Evolutionary conservation across 164 flowering plant genomes (phyloP), one percentile per base, ranked within the genome.

Genomic region (Stephania cephalantha): DNA sequence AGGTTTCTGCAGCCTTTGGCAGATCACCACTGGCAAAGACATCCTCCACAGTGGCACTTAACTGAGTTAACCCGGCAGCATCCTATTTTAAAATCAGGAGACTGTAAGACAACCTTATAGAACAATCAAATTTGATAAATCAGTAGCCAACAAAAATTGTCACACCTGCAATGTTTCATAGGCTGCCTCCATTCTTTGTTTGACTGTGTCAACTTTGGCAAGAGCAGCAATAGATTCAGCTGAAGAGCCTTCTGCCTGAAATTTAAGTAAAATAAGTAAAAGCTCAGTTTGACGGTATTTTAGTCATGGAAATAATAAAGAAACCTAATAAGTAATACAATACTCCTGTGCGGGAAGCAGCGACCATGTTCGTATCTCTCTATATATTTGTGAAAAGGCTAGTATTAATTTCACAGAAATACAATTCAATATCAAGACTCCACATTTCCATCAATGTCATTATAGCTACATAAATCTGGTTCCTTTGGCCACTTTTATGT

Each of bases 21-120:
- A 96, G 97, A 86, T 96, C 98, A 11, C 98, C 97, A 84, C 97
- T 94, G 29, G 97, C 92, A 92, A 96, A 96, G n/a, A 96, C 97
- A 87, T 91, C 99, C 86, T 96, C 99, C 71, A 96, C 97, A 44
- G 97, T 96, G 12, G 97, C 91, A 78, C 99, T 96, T 75, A 96
- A 81, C 73, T 96, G 97, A 45, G 99, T 89, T 83, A 96, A 88
- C 31, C 99, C 98, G 68, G 99, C 99, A 82, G 99, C 99, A 87
- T 96, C 99, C 99, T 96, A 79, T 78, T 74, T 77, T 74, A 30
- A 67, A 67, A 55, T 1, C 13, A 67, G 30, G 75, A 46, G 50
- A 55, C 30, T 31, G 61, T 71, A 29, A 69, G 35, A 7, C 18
- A 58, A 70, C 18, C 17, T 44, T 44, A 76, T 11, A 7, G 42